Evolutionary conservation across 2,329 filamentous ascomycete species (phyloP), one percentile per base, ranked within the genome.

Genomic region (Aspergillus brunneoviolaceus): DNA sequence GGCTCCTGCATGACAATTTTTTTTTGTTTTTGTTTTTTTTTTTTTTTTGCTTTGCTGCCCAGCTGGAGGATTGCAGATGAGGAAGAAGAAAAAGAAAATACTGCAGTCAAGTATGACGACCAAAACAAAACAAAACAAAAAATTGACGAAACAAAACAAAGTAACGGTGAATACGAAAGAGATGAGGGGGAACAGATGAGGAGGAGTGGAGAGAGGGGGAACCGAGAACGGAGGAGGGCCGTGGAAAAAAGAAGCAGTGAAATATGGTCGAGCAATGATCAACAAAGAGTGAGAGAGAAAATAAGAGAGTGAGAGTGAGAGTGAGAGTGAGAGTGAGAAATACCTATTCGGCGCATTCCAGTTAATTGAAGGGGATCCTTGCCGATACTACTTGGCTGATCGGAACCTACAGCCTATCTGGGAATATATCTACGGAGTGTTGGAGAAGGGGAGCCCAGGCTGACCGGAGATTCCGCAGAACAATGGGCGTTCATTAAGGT

Each of bases 1-100:
- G 42, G 42, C 47, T 27, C 51, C 45, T 35, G n/a, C 33, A 35
- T 33, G 54, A 54, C 35, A n/a, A n/a, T n/a, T n/a, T n/a, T n/a
- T n/a, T n/a, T 57, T 57, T 47, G 1, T n/a, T 54, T 56, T 51
- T 48, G 57, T 27, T n/a, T 55, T 42, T 53, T 49, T 25, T 21
- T 29, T 25, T 48, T 2, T 27, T 29, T 29, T 27, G 9, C 35
- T 11, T 51, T 49, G 19, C 33, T 27, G 50, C 51, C 31, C 51
- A 45, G 27, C 35, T 12, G 35, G 12, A 35, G 23, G 21, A 49
- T 42, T 33, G 3, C 25, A 47, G 16, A 23, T 23, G 29, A 14
- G 12, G 29, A 48, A 27, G 29, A 29, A 33, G 14, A 49, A 57
- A 25, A 51, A 53, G 6, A 25, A 53, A 42, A 45, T 35, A 42